phyloP scores from a whole-genome alignment of 345 rosid species.

The Hibiscus syriacus region DNA sequence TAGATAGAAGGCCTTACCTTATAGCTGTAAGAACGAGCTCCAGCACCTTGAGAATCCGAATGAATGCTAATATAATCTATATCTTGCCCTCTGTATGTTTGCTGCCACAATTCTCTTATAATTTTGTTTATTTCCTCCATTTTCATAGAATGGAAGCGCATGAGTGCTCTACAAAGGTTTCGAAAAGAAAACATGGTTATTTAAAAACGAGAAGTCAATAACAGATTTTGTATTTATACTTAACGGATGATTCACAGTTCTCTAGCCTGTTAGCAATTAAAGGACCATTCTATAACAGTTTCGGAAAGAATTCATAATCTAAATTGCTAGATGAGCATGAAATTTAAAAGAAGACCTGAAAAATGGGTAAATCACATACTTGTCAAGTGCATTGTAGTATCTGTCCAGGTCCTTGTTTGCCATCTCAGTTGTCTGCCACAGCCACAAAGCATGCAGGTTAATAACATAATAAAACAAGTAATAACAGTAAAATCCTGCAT shows the following conservation, averaged over 20 bases:
- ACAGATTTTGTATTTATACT: neutral
- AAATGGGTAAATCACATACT: constrained; percentile 43
- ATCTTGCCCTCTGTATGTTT: constrained; percentile 98
- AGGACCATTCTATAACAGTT: neutral
- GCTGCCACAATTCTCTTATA: constrained; percentile 97
- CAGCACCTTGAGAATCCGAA: constrained; percentile 93
- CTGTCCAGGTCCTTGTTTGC: constrained; percentile 96
- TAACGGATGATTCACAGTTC: neutral
- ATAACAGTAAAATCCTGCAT: constrained; percentile 2
- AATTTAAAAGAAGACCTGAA: neutral
- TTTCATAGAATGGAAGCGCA: constrained; percentile 97
- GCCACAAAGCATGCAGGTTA: constrained; percentile 3
- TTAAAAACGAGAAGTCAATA: neutral
- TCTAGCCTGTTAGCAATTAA: neutral
- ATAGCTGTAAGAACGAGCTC: constrained; percentile 96
- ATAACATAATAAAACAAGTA: constrained; percentile 2
- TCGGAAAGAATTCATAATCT: neutral
- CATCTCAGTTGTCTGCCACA: constrained; percentile 89
- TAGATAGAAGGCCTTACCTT: constrained; percentile 39
- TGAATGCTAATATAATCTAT: constrained; percentile 89
- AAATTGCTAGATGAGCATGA: neutral
- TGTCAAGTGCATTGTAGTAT: constrained; percentile 97
- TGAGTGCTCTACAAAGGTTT: constrained; percentile 57
- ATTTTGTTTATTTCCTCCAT: constrained; percentile 99
- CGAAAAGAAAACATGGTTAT: neutral